Percentiles rank a stretch among this genome's conserved stretches.
phyloP scores from a whole-genome alignment of 2,329 filamentous ascomycete species.

The Ophiostoma pallidulum region DNA sequence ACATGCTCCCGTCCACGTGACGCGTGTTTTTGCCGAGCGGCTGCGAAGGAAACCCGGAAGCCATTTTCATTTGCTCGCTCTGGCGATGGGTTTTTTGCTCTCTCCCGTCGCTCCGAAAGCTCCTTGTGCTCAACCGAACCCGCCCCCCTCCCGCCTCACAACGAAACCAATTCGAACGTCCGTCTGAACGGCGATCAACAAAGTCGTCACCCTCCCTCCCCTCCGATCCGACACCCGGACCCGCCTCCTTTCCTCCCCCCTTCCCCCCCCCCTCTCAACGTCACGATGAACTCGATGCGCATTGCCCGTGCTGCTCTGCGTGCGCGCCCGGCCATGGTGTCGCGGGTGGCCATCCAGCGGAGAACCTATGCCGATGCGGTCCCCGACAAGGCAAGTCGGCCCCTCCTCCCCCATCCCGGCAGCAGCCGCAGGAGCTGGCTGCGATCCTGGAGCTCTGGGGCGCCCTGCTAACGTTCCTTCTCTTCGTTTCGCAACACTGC shows the following conservation, averaged over 20 bases:
- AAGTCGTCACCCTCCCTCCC: no score
- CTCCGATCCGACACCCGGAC: no score
- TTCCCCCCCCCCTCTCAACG: background rate
- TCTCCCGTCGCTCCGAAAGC: constrained; percentile 13
- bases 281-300: constrained; percentile 87
- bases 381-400: constrained; percentile 63
- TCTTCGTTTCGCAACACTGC: constrained; percentile 4
- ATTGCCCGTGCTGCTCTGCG: constrained; percentile 83
- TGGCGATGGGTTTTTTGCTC: constrained; percentile 14
- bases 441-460: background rate
- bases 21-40: background rate
- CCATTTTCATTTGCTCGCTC: constrained; percentile 10
- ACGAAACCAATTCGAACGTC: no score
- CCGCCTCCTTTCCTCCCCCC: background rate
- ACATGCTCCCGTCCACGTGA: background rate
- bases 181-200: no score
- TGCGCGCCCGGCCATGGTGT: constrained; percentile 60
- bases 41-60: constrained; percentile 12
- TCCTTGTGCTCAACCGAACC: background rate
- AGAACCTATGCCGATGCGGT: constrained; percentile 86
- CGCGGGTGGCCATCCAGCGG: constrained; percentile 65
- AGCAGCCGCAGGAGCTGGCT: no score
- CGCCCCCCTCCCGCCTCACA: constrained; percentile 6
- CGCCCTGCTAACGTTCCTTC: background rate
- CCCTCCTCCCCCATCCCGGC: background rate